Conservation (phyloP, 257 asterid species). For the Linderniella brevidens region DNA sequence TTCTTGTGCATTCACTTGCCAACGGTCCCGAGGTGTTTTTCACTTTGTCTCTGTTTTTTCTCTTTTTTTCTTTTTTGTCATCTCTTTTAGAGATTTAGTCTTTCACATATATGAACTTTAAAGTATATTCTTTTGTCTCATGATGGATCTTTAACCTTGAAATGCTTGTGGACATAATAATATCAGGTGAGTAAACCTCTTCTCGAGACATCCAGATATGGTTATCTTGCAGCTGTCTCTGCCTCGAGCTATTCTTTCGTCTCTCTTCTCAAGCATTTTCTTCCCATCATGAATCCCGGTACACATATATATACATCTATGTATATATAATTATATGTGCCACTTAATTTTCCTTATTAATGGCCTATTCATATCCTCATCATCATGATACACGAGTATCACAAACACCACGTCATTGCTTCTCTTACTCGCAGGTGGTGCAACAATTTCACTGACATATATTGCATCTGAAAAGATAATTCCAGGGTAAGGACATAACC, state of each 20-base stretch:
- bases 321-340: no score
- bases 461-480: conserved; percentile 92
- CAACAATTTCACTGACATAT: conserved; percentile 82
- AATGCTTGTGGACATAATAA: neutral
- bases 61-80: neutral
- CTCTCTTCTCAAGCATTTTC: conserved; percentile 66
- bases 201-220: conserved; percentile 75
- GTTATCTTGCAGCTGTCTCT: conserved; percentile 43
- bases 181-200: conserved; percentile 70
- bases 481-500: conserved; percentile 50
- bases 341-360: no score
- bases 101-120: neutral
- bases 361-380: no score
- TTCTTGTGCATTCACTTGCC: conserved; percentile 97
- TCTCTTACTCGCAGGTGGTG: conserved; percentile 46
- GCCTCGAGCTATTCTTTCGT: conserved; percentile 89
- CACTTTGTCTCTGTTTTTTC: neutral
- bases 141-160: conserved; percentile 7
- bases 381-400: no score
- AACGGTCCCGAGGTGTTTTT: conserved; percentile 85
- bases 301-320: neutral
- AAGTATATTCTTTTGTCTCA: neutral
- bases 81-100: neutral
- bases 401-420: no score
- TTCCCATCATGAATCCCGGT: conserved; percentile 89